A percentile compares a stretch with the other conserved stretches of the same genome.
Evolutionary conservation across 1,284 basidiomycete genomes (phyloP).

Genomic region (Ceratobasidium sp.): DNA sequence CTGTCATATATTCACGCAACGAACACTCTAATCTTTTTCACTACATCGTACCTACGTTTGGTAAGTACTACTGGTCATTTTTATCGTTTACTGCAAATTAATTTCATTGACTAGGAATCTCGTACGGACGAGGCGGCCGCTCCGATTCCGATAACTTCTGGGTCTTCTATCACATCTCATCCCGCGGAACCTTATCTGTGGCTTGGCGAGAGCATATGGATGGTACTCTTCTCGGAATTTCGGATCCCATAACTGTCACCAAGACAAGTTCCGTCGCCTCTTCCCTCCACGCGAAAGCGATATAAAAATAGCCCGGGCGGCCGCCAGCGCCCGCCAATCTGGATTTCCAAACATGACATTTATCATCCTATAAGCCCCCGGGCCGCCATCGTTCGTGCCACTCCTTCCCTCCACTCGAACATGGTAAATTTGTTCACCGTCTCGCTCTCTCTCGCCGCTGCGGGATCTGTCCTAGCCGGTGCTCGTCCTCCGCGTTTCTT

Average conservation of each 20-base stretch:
- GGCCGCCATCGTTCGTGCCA: background rate
- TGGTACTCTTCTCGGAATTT: background rate
- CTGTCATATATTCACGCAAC: too few relatives aligned
- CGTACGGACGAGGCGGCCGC: background rate
- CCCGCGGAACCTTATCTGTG: conserved; percentile 10
- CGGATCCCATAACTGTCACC: background rate
- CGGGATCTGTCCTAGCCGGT: background rate
- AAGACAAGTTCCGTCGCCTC: background rate
- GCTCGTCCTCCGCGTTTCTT: background rate
- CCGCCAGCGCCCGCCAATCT: background rate
- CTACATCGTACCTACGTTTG: too few relatives aligned
- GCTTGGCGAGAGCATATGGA: background rate
- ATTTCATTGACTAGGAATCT: background rate
- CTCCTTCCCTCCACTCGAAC: background rate
- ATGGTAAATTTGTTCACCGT: background rate
- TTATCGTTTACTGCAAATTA: too few relatives aligned
- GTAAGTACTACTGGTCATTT: too few relatives aligned
- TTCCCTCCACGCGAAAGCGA: background rate
- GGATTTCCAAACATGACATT: background rate
- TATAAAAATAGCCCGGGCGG: background rate
- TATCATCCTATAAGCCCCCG: background rate
- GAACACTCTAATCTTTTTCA: too few relatives aligned
- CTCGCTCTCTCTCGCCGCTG: background rate
- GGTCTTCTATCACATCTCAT: conserved; percentile 64
- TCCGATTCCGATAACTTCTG: too few relatives aligned